A percentile compares a stretch with the other conserved stretches of the same genome.
Conservation (phyloP, 2,329 filamentous ascomycete species). For the Colletotrichum endophyticum region DNA sequence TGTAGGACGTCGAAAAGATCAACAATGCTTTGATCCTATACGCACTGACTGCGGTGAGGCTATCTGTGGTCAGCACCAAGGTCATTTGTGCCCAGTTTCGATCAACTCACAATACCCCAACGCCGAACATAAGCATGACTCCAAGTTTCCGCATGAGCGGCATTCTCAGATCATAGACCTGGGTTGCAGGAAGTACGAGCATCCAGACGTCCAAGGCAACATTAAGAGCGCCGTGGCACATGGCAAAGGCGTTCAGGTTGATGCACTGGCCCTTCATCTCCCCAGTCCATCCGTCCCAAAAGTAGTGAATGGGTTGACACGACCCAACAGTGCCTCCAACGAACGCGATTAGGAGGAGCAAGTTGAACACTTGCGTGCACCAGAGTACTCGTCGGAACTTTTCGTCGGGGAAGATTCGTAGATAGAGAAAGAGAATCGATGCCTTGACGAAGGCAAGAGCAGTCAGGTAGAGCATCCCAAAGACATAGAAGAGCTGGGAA, state of each 20-base stretch:
- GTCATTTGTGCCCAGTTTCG: neutral
- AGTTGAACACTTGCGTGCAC: conserved; percentile 19
- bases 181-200: conserved; percentile 44
- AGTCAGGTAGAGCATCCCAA: conserved; percentile 36
- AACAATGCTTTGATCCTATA: neutral
- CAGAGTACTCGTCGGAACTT: conserved; percentile 27
- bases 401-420: conserved; percentile 36
- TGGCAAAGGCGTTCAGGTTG: conserved; percentile 41
- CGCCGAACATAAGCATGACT: conserved; percentile 41
- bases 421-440: conserved; percentile 40
- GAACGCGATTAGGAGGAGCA: conserved; percentile 25
- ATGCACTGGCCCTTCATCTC: conserved; percentile 34
- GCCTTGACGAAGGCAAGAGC: conserved; percentile 38
- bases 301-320: conserved; percentile 44
- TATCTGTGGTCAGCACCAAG: neutral
- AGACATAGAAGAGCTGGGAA: conserved; percentile 34
- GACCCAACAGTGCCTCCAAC: conserved; percentile 39
- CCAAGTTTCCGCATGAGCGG: conserved; percentile 38
- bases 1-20: neutral
- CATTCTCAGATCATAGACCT: conserved; percentile 34
- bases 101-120: conserved; percentile 26
- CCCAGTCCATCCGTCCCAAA: conserved; percentile 44
- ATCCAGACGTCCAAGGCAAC: conserved; percentile 49
- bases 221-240: conserved; percentile 44
- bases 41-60: conserved; percentile 11